These are phyloP conservation scores for Monilinia polystroma DNA, from an alignment of 2,329 filamentous ascomycete species.

Conservation along the genomic window DNA sequence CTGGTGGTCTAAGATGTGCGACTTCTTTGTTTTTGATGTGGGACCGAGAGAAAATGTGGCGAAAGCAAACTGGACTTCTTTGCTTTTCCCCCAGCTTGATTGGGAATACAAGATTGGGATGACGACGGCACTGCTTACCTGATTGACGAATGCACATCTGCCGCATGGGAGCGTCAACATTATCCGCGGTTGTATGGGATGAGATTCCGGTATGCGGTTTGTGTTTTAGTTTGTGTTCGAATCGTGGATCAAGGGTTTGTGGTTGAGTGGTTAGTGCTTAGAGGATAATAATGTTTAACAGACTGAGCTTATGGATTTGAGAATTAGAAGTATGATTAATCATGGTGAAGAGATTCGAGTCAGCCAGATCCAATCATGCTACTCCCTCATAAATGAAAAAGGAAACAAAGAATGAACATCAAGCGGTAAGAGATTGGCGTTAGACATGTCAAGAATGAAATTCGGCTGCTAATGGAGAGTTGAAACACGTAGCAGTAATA, in stretches of 20 bases:
- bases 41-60: background rate
- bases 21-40: background rate
- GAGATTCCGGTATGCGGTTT: background rate
- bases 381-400: background rate
- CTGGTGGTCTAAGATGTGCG: no score
- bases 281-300: background rate
- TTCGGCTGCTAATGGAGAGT: background rate
- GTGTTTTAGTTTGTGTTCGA: background rate
- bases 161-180: background rate
- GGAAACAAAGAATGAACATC: background rate
- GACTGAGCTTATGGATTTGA: background rate
- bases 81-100: no score
- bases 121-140: no score
- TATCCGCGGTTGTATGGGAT: background rate
- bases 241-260: background rate
- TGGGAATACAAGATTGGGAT: background rate
- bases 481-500: background rate
- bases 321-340: background rate
- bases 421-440: background rate
- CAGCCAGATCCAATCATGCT: background rate
- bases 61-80: background rate
- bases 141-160: background rate
- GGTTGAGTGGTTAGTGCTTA: background rate
- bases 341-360: background rate
- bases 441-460: background rate